phyloP scores from a whole-genome alignment of 2,329 filamentous ascomycete genomes.

The Thelonectria olida region DNA sequence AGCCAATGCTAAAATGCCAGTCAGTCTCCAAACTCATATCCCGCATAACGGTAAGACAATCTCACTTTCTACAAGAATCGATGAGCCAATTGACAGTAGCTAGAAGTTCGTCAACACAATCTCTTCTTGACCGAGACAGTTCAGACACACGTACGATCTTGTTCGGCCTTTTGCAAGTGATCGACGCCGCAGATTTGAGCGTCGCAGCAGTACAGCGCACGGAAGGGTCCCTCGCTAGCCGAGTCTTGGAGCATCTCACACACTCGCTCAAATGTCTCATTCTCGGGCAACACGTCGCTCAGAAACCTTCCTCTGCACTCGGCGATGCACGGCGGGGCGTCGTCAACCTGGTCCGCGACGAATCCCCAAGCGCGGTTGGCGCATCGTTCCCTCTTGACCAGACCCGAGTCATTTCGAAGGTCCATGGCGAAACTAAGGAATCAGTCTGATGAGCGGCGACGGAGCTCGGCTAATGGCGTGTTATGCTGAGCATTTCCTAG shows the following conservation, averaged over 20 bases:
- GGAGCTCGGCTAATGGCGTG: conserved; percentile 10
- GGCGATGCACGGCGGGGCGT: conserved; percentile 47
- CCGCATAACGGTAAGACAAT: not conserved
- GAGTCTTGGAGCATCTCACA: conserved; percentile 46
- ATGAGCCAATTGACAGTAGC: conserved; percentile 63
- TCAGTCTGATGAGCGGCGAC: too few relatives aligned
- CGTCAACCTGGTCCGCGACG: conserved; percentile 39
- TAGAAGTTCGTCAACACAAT: conserved; percentile 39
- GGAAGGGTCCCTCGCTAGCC: conserved; percentile 46
- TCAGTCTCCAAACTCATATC: conserved; percentile 12
- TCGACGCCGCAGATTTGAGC: conserved; percentile 59
- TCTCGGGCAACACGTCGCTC: conserved; percentile 35
- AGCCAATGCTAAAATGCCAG: conserved; percentile 33
- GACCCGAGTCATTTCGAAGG: conserved; percentile 3
- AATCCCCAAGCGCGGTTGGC: conserved; percentile 41
- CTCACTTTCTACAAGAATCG: conserved; percentile 61
- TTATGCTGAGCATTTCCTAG: conserved; percentile 25
- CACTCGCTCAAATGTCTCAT: conserved; percentile 42
- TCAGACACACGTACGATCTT: conserved; percentile 53
- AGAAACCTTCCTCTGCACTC: conserved; percentile 47
- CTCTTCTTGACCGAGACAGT: not conserved
- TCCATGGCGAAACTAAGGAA: conserved; percentile 18
- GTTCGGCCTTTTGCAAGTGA: conserved; percentile 41
- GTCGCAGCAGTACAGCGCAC: conserved; percentile 63
- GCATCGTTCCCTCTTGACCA: conserved; percentile 25